Base-by-base conservation (phyloP, 306 rosid genomes). In the Begonia fuchsioides region DNA sequence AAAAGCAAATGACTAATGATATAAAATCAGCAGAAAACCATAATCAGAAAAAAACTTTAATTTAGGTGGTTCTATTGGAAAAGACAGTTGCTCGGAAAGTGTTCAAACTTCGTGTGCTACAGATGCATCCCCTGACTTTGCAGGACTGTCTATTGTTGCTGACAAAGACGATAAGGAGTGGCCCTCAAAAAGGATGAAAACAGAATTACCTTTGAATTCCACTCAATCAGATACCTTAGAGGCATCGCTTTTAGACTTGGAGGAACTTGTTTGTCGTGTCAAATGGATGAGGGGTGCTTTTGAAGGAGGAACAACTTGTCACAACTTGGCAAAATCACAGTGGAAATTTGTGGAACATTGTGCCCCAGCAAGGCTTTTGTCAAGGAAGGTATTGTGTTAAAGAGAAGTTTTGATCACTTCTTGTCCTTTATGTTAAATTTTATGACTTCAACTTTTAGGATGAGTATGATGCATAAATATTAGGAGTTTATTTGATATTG, bases 161-260 rank as follows among this genome's bases (percentile, higher is more conserved):
- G 68, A 50, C 32, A 20, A 49, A 56, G 20, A 32, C 16, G 54
- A 65, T 59, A 44, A 51, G 8, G 67, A 59, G 47, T 45, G 40
- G 39, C 59, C 81, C 17, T 39, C 57, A 32, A 72, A 76, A 73
- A 69, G 60, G 68, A 62, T 47, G 71, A 68, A 63, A 56, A 61
- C 44, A 9, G 55, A 67, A 50, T 52, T 73, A 8, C 48, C 63
- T 62, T 58, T 70, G 32, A 75, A 78, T 66, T 65, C 80, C 44
- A 62, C 16, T 70, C 58, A 51, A 45, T 64, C 75, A 43, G 76
- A 69, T 58, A 56, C 78, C 2, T 41, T 68, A 49, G 97, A 78
- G 50, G 79, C 68, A 51, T 69, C 86, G 47, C 32, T 88, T 50
- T 39, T 78, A 69, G 90, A 88, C 50, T 62, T 88, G 75, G 97